A percentile compares a stretch with the other conserved stretches of the same genome.
These are phyloP conservation scores for Fusarium azukiicola DNA, from an alignment of 2,329 filamentous ascomycete genomes.

Conservation along the genomic window DNA sequence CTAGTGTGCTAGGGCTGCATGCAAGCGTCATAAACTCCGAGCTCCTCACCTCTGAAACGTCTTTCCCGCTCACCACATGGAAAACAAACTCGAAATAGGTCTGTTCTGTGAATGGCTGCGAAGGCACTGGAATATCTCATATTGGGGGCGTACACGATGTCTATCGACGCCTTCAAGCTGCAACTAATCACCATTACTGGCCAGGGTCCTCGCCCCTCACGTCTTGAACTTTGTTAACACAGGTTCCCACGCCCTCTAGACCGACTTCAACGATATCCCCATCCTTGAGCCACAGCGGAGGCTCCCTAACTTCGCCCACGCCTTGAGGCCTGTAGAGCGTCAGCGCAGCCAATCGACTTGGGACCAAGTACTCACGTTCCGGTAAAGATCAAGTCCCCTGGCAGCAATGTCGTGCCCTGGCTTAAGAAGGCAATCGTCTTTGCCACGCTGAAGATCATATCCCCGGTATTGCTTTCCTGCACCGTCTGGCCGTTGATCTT, in stretches of 20 bases:
- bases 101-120: too few species aligned
- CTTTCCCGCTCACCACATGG: too few species aligned
- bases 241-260: slow-evolving; percentile 1
- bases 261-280: not conserved
- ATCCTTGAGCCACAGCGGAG: not conserved
- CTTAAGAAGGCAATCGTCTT: not conserved
- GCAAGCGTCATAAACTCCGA: too few species aligned
- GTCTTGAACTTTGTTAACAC: not conserved
- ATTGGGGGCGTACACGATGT: too few species aligned
- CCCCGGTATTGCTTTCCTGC: slow-evolving; percentile 4
- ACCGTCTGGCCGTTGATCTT: not conserved
- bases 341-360: not conserved
- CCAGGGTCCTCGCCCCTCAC: not conserved
- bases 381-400: slow-evolving; percentile 2
- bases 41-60: too few species aligned
- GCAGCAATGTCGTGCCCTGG: not conserved
- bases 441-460: slow-evolving; percentile 9
- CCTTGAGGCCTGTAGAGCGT: not conserved
- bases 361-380: not conserved
- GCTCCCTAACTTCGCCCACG: slow-evolving; percentile 4
- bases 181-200: not conserved
- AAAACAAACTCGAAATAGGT: too few species aligned
- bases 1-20: too few species aligned
- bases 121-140: too few species aligned
- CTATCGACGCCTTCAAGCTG: too few species aligned